Base-by-base conservation (phyloP, 148 eudicot species). In the Camellia japonica region DNA sequence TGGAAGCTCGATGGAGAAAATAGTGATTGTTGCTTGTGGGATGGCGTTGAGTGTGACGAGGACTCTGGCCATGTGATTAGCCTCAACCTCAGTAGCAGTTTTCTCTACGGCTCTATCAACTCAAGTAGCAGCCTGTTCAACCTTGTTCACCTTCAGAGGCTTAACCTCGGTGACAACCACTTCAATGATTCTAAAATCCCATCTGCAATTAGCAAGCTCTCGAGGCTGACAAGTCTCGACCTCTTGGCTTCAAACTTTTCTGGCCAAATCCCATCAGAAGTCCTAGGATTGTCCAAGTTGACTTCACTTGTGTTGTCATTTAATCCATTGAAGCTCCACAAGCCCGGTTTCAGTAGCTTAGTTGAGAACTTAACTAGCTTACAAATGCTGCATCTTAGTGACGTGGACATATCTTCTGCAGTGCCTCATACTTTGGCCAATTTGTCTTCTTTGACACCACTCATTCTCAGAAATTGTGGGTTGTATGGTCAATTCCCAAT, bases 51-150 rank as follows among this genome's bases (percentile, higher is more conserved):
- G 73, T 86, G 88, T 19, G 74, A 83, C 56, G 6, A 70, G 52
- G 6, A 54, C 0, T 78, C 83, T 0, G 84, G 88, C 58, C 79
- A 77, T 79, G 87, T 89, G 4, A 79, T 56, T 5, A 82, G 81
- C 10, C 89, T 87, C n/a, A 81, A 87, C 77, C 82, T 89, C 51
- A 88, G 83, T 62, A 43, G 80, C 67, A 86, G 87, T 51, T 80
- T 82, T 74, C 81, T 86, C 23, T 64, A 55, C 15, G 89, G 89
- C 6, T 73, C 74, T 8, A 51, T 84, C 52, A 71, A 80, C 8
- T 16, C 73, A 1, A 85, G 65, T 20, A 85, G 83, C 61, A 78
- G 77, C 70, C 86, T 88, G 13, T 86, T 85, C 13, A 52, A 47
- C 5, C 89, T 88, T 18, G 20, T 14, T 30, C 68, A 84, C 44